These are phyloP conservation scores for Eleusine coracana DNA, from an alignment of 176 grass and related monocot genomes.

Conservation along the genomic window DNA sequence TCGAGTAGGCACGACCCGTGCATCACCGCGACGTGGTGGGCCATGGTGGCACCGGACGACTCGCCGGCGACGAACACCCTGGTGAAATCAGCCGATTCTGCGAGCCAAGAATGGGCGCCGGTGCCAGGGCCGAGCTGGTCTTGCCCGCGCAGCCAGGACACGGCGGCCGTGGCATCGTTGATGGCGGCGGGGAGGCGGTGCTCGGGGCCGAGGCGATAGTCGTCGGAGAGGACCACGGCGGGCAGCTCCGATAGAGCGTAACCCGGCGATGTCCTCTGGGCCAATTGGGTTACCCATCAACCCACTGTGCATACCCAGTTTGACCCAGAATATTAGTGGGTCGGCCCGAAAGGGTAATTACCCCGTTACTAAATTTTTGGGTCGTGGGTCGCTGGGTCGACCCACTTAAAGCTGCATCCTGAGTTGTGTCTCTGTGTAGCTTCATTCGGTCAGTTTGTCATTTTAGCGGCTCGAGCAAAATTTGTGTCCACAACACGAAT, in stretches of 20 bases:
- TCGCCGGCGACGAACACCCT: slow-evolving; percentile 40
- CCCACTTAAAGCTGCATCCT: no score
- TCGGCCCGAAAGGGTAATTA: no score
- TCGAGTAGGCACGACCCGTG: slow-evolving; percentile 5
- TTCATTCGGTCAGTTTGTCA: no score
- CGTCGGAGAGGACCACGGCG: slow-evolving; percentile 42
- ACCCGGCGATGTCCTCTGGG: no score
- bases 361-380: no score
- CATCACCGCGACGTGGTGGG: slow-evolving; percentile 32
- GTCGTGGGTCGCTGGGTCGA: no score
- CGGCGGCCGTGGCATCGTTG: slow-evolving; percentile 34
- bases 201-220: slow-evolving; percentile 61
- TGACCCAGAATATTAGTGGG: no score
- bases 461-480: no score
- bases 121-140: not conserved
- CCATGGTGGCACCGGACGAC: slow-evolving; percentile 50
- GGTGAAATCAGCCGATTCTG: slow-evolving; percentile 33
- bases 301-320: no score
- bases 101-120: slow-evolving; percentile 25
- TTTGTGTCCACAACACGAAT: no score
- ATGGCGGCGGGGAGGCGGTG: slow-evolving; percentile 45
- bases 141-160: slow-evolving; percentile 37
- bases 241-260: not conserved
- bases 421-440: no score
- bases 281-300: no score